Evolutionary conservation across 176 grass and related monocot species (phyloP), one percentile per base, ranked within the genome.

Genomic region (Eragrostis curvula): DNA sequence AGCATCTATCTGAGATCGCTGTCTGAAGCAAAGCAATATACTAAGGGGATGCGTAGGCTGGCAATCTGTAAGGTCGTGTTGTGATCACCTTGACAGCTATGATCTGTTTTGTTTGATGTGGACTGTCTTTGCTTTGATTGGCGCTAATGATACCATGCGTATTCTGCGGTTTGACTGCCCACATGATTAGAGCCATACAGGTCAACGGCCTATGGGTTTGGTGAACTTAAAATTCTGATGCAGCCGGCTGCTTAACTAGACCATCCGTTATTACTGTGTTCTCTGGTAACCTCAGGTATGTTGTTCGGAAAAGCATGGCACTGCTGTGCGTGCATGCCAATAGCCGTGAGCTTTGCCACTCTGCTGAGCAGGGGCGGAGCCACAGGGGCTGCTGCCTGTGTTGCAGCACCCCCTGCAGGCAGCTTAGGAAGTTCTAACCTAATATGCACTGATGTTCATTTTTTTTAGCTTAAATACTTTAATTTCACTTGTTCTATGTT

Each of bases 41-140:
- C 43, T 74, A 51, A 84, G 8, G 12, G 13, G 6, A 32, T 68
- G 12, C 40, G 14, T 83, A 79, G 48, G 25, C 17, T 44, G 73
- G 20, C 51, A 56, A 75, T 6, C 1, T 12, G 27, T 32, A 44
- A 0, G 14, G 28, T 21, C 48, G 30, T 81, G 11, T 58, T 21
- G 77, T 15, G 28, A 85, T 77, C n/a, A 44, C 23, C 47, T 57
- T 59, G 66, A 78, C 58, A 77, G 57, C 49, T 90, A 59, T 23
- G 17, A 20, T 42, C 40, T 13, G 15, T 1, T 5, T 11, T 7
- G 24, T 21, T 25, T 85, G 68, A 79, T 30, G 55, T 69, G 0
- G 56, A 71, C 56, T 14, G 78, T 85, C 8, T 28, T 49, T 28
- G n/a, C n/a, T 81, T 77, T 30, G 16, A 30, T 81, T 77, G 28